Percentiles rank a stretch among this genome's conserved stretches.
These are phyloP conservation scores for Mucor irregularis DNA, from an alignment of 371 early-diverging fungal species.

Conservation along the genomic window DNA sequence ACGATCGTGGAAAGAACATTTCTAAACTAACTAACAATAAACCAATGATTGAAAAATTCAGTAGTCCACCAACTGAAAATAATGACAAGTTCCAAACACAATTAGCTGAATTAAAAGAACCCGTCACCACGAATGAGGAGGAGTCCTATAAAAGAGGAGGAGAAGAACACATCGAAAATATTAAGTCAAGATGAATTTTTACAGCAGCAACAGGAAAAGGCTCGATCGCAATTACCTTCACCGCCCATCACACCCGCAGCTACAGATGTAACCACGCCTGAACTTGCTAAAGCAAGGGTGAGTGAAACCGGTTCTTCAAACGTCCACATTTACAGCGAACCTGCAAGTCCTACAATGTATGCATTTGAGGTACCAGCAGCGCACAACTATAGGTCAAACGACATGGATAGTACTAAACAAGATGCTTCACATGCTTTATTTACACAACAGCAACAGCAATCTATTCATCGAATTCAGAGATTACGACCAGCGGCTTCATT, in stretches of 20 bases:
- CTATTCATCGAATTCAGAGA: conserved; percentile 19
- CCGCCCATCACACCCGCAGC: conserved; percentile 9
- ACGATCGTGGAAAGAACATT: background rate
- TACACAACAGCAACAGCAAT: conserved; percentile 5
- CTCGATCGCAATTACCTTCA: background rate
- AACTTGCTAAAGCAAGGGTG: background rate
- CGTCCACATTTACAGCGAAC: conserved; percentile 2
- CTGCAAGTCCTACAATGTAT: conserved; percentile 9
- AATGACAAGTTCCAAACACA: background rate
- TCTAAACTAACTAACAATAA: background rate
- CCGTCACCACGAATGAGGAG: background rate
- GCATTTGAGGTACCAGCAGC: conserved; percentile 15
- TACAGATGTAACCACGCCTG: background rate
- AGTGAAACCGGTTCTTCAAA: background rate
- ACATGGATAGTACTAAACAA: background rate
- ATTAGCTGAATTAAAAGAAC: background rate
- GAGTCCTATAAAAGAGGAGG: background rate
- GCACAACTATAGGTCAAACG: too few relatives aligned
- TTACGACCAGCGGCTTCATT: conserved; percentile 31
- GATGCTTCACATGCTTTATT: background rate
- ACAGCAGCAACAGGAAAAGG: background rate
- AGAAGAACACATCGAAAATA: too few relatives aligned
- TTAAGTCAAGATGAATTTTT: too few relatives aligned
- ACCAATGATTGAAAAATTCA: background rate
- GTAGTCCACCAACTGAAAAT: background rate